phyloP scores from a whole-genome alignment of 2,329 filamentous ascomycete species.

The Exophiala mesophila region DNA sequence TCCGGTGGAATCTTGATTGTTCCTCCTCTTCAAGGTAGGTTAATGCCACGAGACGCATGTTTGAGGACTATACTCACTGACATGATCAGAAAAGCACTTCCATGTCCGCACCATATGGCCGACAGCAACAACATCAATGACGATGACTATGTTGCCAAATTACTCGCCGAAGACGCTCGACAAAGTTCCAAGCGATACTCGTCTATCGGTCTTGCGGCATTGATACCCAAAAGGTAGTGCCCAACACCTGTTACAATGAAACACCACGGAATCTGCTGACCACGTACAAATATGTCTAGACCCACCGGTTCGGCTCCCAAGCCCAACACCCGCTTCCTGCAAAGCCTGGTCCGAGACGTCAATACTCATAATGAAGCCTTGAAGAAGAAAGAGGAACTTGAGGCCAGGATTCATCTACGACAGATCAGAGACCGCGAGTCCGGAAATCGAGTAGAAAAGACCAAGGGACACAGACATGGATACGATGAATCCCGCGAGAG shows the following conservation, averaged over 20 bases:
- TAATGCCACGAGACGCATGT: no score
- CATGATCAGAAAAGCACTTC: no score
- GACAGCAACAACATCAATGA: constrained; percentile 29
- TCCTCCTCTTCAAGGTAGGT: no score
- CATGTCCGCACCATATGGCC: constrained; percentile 20
- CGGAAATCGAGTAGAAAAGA: no score
- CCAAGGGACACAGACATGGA: no score
- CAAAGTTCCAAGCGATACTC: constrained; percentile 70
- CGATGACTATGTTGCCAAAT: constrained; percentile 72
- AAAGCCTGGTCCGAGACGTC: constrained; percentile 81
- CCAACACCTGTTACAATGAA: no score
- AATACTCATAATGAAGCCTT: constrained; percentile 85
- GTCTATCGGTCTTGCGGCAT: constrained; percentile 66
- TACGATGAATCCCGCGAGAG: constrained; percentile 13
- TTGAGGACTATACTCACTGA: no score
- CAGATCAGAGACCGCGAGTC: constrained; percentile 44
- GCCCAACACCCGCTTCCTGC: constrained; percentile 85
- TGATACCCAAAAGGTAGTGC: constrained; percentile 53
- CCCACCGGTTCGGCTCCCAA: constrained; percentile 66
- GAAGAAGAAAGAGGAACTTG: constrained; percentile 75
- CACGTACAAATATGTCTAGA: no score
- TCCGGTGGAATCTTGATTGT: no score
- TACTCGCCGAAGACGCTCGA: constrained; percentile 76
- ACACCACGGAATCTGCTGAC: no score
- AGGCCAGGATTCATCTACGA: constrained; percentile 66